Evolutionary conservation across 2,329 filamentous ascomycete species (phyloP), one percentile per base, ranked within the genome.

Genomic region (Scolecobasidium constrictum): DNA sequence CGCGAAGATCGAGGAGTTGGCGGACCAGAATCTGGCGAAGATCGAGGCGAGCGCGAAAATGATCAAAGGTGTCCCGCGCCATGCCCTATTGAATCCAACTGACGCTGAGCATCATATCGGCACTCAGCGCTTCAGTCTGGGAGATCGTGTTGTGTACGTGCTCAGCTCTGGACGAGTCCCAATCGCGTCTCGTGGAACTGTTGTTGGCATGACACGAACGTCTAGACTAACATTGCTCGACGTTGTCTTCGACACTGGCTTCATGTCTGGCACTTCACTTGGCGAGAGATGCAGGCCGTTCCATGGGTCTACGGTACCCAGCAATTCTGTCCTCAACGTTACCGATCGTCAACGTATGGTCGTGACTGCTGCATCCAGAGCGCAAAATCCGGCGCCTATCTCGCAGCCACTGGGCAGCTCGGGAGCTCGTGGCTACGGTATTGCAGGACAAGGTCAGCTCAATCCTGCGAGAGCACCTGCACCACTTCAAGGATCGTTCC

Each of bases 221-320:
- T 74, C 87, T 16, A 83, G 85, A 44, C 82, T 81, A 19, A 76
- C 85, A 37, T 72, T 95, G 45, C 71, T 98, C 28, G 92, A 98
- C 58, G 77, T 96, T 45, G 81, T 98, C 5, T 98, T 94, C 63
- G 93, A 98, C 59, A 77, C 78, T 11, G 83, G 86, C 0, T 98
- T 98, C 63, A 96, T 98, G 88, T 94, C 87, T 56, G 92, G 92
- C 48, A 95, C 88, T 2, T 92, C 85, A 1, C 73, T 98, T 13
- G 84, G 86, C 46, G 87, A 88, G 44, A 81, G 92, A 46, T 94
- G 90, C 57, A 86, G 87, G 19, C 80, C 86, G 28, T 98, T 98
- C 77, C 79, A 90, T 26, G 92, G 92, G 41, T 88, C 92, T 59
- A 95, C 92, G 0, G 87, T 98, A 3, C 78, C 86, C 2, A 77